phyloP scores from a whole-genome alignment of 257 asterid species.

The Salvia splendens region DNA sequence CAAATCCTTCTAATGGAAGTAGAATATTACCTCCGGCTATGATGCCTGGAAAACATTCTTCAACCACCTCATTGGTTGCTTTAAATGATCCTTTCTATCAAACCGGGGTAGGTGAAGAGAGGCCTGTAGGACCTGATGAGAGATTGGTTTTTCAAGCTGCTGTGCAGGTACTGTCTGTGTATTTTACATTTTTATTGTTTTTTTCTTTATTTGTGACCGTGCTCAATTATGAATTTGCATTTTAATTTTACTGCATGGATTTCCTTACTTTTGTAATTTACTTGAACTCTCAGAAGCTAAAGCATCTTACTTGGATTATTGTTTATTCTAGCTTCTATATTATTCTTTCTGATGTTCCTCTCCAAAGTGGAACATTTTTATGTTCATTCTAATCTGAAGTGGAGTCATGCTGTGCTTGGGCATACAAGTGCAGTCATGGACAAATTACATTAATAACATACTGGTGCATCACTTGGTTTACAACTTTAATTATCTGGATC shows the following conservation, averaged over 20 bases:
- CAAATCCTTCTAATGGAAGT: constrained; percentile 48
- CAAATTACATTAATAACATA: background rate
- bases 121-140: constrained; percentile 77
- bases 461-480: constrained; percentile 7
- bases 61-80: constrained; percentile 43
- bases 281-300: background rate
- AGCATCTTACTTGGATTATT: constrained; percentile 1
- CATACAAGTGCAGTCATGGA: background rate
- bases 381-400: background rate
- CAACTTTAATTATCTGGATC: background rate
- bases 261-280: constrained; percentile 7
- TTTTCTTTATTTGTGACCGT: constrained; percentile 24
- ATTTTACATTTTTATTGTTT: constrained; percentile 10
- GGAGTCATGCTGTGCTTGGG: constrained; percentile 5
- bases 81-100: constrained; percentile 54
- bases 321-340: constrained; percentile 6
- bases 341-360: background rate
- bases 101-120: constrained; percentile 68
- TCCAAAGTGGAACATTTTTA: background rate
- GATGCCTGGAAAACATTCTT: constrained; percentile 46
- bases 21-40: constrained; percentile 64
- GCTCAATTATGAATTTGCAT: background rate
- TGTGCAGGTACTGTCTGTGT: constrained; percentile 66
- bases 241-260: background rate
- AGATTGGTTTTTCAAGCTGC: constrained; percentile 89